Evolutionary conservation across 345 rosid genomes (phyloP), one percentile per base, ranked within the genome.

Genomic region (Ailanthus altissimus): DNA sequence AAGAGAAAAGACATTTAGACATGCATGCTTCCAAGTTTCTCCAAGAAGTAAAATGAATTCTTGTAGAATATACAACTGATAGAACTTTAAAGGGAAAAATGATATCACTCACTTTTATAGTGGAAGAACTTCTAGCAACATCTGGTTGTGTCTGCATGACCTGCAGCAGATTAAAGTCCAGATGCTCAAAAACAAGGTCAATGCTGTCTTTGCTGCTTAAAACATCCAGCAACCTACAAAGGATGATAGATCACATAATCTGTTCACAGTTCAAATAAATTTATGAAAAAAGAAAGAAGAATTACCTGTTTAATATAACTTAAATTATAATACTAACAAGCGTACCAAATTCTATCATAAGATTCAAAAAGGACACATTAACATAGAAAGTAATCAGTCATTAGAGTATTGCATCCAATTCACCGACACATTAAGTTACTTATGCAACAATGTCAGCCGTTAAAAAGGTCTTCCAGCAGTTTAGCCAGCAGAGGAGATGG

Each of bases 191-290:
- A 67, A 67, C 40, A 67, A 67, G 53, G 36, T 43, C 14, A 43
- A 46, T 13, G 10, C 54, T 4, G 8, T 45, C 32, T 23, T 43
- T 6, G 16, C 15, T n/a, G 36, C 15, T 67, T 12, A 21, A 16
- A n/a, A 67, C 54, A 46, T 23, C 71, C 71, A n/a, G 28, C 38
- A 67, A 67, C 54, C 56, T 67, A 38, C 20, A 43, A 67, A 21
- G 14, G 20, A 10, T 45, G 46, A 49, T 49, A 11, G 2, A 49
- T 49, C 53, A 49, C 18, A 49, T 49, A 49, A 13, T 49, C 18
- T 1, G 53, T 49, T 49, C 53, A 49, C 14, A 49, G 53, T 49
- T 49, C 18, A 49, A 11, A 13, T 49, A 49, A 49, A 49, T 2
- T 14, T 15, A 49, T 14, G 53, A 14, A 49, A 11, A n/a, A n/a